phyloP scores from a whole-genome alignment of 768 basidiomycete genomes.

The Leucocoprinus leucothites region DNA sequence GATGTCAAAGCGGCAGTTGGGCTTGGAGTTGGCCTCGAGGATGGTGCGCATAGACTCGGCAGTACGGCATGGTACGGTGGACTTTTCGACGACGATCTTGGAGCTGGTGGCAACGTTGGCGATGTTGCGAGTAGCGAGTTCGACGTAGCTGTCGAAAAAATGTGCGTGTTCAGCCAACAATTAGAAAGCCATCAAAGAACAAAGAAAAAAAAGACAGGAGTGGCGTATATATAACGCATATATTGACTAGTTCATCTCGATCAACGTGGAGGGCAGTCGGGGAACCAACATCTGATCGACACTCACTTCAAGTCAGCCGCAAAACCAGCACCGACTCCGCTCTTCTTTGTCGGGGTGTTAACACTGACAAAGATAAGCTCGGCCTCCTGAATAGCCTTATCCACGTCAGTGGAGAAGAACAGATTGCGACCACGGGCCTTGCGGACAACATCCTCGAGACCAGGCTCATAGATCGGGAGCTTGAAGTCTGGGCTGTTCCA shows the following conservation, averaged over 20 bases:
- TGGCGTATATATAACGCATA: constrained; percentile 2
- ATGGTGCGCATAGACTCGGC: constrained; percentile 99
- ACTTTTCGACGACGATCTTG: constrained; percentile 99
- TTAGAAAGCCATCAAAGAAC: background rate
- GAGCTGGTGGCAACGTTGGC: constrained; percentile 85
- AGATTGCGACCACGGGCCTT: constrained; percentile 89
- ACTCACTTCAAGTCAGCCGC: constrained; percentile 97
- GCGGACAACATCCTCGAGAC: constrained; percentile 88
- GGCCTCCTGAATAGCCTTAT: constrained; percentile 89
- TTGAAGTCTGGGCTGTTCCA: constrained; percentile 89
- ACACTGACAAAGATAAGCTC: constrained; percentile 98
- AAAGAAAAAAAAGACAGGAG: background rate
- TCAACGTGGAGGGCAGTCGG: background rate
- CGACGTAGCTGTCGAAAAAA: constrained; percentile 73
- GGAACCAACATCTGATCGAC: constrained; percentile 13
- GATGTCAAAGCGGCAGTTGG: constrained; percentile 91
- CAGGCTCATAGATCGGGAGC: constrained; percentile 97
- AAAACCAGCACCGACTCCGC: constrained; percentile 94
- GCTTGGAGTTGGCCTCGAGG: constrained; percentile 95
- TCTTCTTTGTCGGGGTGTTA: constrained; percentile 99
- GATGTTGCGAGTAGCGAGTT: constrained; percentile 94
- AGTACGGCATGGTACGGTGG: constrained; percentile 97
- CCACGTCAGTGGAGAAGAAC: constrained; percentile 95
- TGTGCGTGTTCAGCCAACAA: constrained; percentile 12
- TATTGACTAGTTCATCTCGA: background rate